Conservation (phyloP, 192 early-diverging fungal genomes). For the Cladochytrium replicatum region DNA sequence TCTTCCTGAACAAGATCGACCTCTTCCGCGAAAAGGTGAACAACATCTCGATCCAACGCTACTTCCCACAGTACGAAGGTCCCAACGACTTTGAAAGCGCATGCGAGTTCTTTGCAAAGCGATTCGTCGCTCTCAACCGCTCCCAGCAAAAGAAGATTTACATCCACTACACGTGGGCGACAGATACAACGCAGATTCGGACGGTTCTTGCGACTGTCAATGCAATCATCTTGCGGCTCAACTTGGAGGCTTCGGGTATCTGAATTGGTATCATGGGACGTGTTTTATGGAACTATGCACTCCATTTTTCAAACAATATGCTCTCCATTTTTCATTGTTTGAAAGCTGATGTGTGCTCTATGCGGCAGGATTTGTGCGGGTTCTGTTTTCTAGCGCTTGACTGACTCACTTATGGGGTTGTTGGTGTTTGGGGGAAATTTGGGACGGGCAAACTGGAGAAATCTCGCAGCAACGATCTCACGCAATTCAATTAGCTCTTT, state of each 20-base stretch:
- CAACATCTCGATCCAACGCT: slow-evolving; percentile 20
- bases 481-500: too few relatives aligned
- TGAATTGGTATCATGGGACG: neutral
- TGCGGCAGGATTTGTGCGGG: too few relatives aligned
- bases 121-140: slow-evolving; percentile 34
- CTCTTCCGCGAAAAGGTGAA: slow-evolving; percentile 35
- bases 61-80: slow-evolving; percentile 38
- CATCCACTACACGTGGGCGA: slow-evolving; percentile 52
- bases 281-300: too few relatives aligned
- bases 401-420: too few relatives aligned
- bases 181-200: slow-evolving; percentile 47
- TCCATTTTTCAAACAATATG: too few relatives aligned
- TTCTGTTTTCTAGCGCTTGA: too few relatives aligned
- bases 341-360: too few relatives aligned
- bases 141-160: slow-evolving; percentile 39
- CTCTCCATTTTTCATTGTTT: too few relatives aligned
- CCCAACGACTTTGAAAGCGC: slow-evolving; percentile 36
- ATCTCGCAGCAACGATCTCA: too few relatives aligned
- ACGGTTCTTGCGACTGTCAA: slow-evolving; percentile 44
- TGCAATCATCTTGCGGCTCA: slow-evolving; percentile 31
- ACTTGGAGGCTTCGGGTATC: slow-evolving; percentile 7
- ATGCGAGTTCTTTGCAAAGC: slow-evolving; percentile 34
- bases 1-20: slow-evolving; percentile 53
- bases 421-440: too few relatives aligned
- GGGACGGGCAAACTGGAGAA: too few relatives aligned